Base-by-base conservation (phyloP, 2,329 filamentous ascomycete species). In the Sordariomycetes sp. region DNA sequence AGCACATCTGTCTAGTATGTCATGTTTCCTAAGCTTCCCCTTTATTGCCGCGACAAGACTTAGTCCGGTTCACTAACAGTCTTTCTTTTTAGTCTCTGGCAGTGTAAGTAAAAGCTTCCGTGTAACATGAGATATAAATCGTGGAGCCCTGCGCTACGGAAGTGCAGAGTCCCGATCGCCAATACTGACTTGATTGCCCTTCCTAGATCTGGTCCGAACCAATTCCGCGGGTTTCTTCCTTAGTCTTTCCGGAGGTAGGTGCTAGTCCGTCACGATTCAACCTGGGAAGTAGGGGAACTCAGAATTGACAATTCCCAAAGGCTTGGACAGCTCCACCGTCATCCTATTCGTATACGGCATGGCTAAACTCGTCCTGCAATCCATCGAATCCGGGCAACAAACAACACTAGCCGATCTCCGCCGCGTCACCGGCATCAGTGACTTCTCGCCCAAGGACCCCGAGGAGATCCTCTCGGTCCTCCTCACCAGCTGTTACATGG, bases 201-300 rank as follows among this genome's bases (percentile, higher is more conserved):
- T 87, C 79, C 78, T 78, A 83, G 63, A 83, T 63, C 70, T 84
- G 1, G 67, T 77, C 1, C 71, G 79, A 18, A 78, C 72, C 4
- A 71, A 72, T 35, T 65, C 65, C n/a, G 72, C 76, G 10, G 81
- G 80, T 2, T 83, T 75, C 63, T 74, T 83, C 48, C 69, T 83
- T 0, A 76, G 79, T 0, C 69, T 83, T 1, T 77, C 72, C 55
- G 67, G 66, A n/a, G 67, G 67, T 11, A 55, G 25, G 25, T 46
- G 16, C 5, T 7, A n/a, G 16, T 18, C 24, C 32, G 20, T 2
- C 20, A 37, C 22, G 1, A 25, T 7, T 12, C 18, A 37, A 16
- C 37, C 32, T n/a, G 2, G n/a, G 16, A 18, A n/a, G 18, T 7
- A 46, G 40, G 7, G 40, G 28, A 8, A 18, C 16, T 46, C 8